These are phyloP conservation scores for Kalmanozyma brasiliensis DNA, from an alignment of 1,284 basidiomycete genomes.

Conservation along the genomic window DNA sequence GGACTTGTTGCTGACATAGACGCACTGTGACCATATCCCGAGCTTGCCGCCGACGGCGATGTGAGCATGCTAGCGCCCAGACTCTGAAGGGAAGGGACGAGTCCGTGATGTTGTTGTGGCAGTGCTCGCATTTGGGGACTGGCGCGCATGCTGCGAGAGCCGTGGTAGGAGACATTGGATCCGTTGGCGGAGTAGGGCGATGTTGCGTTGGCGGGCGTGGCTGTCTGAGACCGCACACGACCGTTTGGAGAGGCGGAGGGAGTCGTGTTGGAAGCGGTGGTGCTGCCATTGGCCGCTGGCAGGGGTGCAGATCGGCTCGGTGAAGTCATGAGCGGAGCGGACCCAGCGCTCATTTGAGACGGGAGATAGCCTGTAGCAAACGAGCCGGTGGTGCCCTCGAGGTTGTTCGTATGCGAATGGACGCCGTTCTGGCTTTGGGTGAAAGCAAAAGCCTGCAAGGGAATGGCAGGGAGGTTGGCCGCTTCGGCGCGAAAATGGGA, in stretches of 20 bases:
- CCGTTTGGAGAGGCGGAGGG: conserved; percentile 33
- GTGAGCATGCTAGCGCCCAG: conserved; percentile 18
- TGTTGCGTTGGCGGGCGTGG: conserved; percentile 22
- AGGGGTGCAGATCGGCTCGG: conserved; percentile 30
- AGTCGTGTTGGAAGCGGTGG: conserved; percentile 1
- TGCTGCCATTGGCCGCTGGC: conserved; percentile 11
- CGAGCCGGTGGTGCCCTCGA: background rate
- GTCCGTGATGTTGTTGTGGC: conserved; percentile 25
- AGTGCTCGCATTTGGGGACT: conserved; percentile 44
- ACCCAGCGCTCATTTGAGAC: conserved; percentile 8
- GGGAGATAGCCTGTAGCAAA: conserved; percentile 10
- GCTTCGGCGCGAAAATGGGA: conserved; percentile 14
- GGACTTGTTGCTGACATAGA: conserved; percentile 21
- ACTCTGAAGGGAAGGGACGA: conserved; percentile 19
- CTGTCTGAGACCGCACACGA: conserved; percentile 37
- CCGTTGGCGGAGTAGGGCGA: conserved; percentile 15
- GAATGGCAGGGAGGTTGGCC: conserved; percentile 28
- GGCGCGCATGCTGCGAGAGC: conserved; percentile 37
- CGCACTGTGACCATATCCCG: conserved; percentile 13
- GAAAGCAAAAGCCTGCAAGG: conserved; percentile 22
- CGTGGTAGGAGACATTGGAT: conserved; percentile 21
- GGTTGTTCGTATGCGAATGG: conserved; percentile 1
- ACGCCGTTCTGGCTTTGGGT: conserved; percentile 3
- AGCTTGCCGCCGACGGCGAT: conserved; percentile 16
- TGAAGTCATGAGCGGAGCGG: conserved; percentile 28